Conservation (phyloP, 2,329 filamentous ascomycete genomes). For the Akanthomyces uredinophilus region DNA sequence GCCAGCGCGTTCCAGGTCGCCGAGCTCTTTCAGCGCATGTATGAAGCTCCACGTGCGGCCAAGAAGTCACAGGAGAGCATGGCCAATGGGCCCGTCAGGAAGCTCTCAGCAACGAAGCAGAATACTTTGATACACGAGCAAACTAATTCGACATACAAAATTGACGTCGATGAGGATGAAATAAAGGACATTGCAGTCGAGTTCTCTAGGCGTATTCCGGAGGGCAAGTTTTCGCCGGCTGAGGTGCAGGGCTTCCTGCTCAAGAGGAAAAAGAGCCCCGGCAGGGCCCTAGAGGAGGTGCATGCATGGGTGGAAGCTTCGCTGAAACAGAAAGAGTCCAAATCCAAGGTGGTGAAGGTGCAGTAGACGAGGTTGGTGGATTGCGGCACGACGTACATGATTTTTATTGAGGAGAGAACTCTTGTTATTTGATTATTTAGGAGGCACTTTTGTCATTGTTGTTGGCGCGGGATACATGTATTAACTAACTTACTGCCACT, state of each 20-base stretch:
- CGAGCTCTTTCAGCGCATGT: constrained; percentile 59
- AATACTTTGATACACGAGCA: constrained; percentile 15
- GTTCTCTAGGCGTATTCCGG: constrained; percentile 51
- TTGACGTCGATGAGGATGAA: constrained; percentile 34
- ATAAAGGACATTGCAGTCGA: constrained; percentile 39
- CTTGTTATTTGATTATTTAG: too few relatives aligned
- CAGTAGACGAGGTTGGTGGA: constrained; percentile 31
- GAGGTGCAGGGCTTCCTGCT: constrained; percentile 62
- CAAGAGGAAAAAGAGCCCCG: constrained; percentile 55
- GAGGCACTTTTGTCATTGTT: too few relatives aligned
- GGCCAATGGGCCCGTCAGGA: constrained; percentile 4
- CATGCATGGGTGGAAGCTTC: constrained; percentile 49
- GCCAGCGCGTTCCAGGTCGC: constrained; percentile 49
- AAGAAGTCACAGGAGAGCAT: constrained; percentile 14
- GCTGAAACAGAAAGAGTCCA: constrained; percentile 44
- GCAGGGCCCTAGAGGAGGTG: constrained; percentile 48
- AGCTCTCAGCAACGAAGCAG: not conserved
- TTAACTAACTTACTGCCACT: too few relatives aligned
- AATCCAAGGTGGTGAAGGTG: constrained; percentile 43
- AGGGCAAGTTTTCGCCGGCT: constrained; percentile 50
- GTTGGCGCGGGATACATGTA: too few relatives aligned
- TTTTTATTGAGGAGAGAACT: too few relatives aligned
- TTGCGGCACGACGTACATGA: not conserved
- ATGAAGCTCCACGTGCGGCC: constrained; percentile 35
- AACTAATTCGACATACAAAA: constrained; percentile 21